These are phyloP conservation scores for Eustoma russellianum DNA, from an alignment of 257 asterid genomes.

Conservation along the genomic window DNA sequence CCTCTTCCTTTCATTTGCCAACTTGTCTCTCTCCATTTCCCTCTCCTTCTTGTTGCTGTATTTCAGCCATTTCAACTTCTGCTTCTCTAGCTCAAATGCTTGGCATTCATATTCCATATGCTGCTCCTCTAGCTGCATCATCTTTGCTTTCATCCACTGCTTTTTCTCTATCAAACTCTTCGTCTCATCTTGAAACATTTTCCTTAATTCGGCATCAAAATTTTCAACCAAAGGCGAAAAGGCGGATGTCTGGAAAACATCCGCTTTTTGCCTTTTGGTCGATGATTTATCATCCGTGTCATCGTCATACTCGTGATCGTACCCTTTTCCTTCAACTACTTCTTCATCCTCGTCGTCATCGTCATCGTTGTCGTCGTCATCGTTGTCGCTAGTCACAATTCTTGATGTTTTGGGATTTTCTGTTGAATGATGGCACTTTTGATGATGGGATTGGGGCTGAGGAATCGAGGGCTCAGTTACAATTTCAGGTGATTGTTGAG, in stretches of 20 bases:
- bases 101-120: conserved; percentile 30
- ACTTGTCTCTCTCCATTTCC: conserved; percentile 78
- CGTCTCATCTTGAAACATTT: conserved; percentile 37
- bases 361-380: conserved; percentile 4
- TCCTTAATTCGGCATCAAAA: conserved; percentile 36
- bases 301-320: conserved; percentile 15
- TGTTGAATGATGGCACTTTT: conserved; percentile 36
- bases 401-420: conserved; percentile 19
- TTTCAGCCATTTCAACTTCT: conserved; percentile 64
- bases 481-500: conserved; percentile 21
- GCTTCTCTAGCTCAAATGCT: conserved; percentile 59
- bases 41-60: conserved; percentile 69
- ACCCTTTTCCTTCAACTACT: conserved; percentile 21
- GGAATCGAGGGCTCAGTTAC: conserved; percentile 16
- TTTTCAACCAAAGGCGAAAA: conserved; percentile 37
- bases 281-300: conserved; percentile 20
- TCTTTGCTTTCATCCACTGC: conserved; percentile 44
- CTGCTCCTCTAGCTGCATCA: conserved; percentile 56
- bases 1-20: conserved; percentile 36
- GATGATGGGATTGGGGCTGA: conserved; percentile 16
- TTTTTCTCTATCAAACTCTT: conserved; percentile 46
- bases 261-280: conserved; percentile 32
- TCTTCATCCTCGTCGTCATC: no score
- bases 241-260: no score
- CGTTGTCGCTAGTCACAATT: background rate